Evolutionary conservation across 1,284 basidiomycete species (phyloP), one percentile per base, ranked within the genome.

Genomic region (Stereum hirsutum): DNA sequence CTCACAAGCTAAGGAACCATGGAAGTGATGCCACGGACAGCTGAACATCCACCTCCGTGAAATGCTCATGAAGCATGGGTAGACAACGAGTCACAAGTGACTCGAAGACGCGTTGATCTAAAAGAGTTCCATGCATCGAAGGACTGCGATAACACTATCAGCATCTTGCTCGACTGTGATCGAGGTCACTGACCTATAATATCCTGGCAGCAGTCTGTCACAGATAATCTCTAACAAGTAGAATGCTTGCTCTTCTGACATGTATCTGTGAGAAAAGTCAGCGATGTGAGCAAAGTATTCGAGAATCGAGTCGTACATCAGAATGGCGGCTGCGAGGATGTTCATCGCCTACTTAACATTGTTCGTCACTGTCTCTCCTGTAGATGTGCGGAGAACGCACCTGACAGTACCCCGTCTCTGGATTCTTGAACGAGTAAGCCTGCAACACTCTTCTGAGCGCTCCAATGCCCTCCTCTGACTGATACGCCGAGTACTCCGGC

Each of bases 221-320:
- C 96, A 99, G 4, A 99, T 72, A 1, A 97, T 91, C 58, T 96
- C 91, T 7, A 99, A 75, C 4, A 98, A 69, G 93, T 94, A 99
- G 63, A 99, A 99, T 24, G 93, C 88, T 63, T 99, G 96, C 59
- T 99, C 96, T 65, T 99, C 96, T 10, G 92, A 96, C 89, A 96
- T 93, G 62, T 98, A 99, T 53, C 90, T 94, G 27, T 25, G 20
- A 24, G 12, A 5, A 7, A 8, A 26, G 23, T 15, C n/a, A 32
- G 37, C 26, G 3, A 35, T n/a, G n/a, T n/a, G n/a, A n/a, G n/a
- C n/a, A n/a, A n/a, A n/a, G n/a, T n/a, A n/a, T n/a, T 30, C 21
- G 11, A 45, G 21, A 11, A 25, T 31, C 24, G 42, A 44, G 10
- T 58, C 78, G 54, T 55, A 89, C 89, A 95, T 94, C 42, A 95